phyloP scores from a whole-genome alignment of 306 rosid species.

The Erythrophleum fordii region DNA sequence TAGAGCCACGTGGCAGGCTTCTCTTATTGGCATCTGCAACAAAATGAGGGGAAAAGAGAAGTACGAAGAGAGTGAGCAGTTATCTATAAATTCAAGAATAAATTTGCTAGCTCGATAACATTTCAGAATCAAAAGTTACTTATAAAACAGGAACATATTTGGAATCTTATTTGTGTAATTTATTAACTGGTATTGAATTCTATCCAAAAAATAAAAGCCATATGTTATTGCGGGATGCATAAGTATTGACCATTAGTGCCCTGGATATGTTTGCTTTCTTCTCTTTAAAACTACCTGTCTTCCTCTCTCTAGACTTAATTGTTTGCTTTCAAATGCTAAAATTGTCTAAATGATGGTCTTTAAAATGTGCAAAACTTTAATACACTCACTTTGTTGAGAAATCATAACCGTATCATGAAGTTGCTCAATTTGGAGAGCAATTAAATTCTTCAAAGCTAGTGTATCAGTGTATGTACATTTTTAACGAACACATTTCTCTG shows the following conservation, averaged over 20 bases:
- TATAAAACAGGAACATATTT: not conserved
- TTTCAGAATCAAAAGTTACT: not conserved
- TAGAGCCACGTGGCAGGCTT: conserved; percentile 72
- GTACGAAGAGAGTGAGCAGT: not conserved
- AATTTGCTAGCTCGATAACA: not conserved
- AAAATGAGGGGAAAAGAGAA: not conserved
- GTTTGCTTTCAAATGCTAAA: not conserved
- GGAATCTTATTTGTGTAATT: not conserved
- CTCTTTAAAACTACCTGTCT: not conserved
- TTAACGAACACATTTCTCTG: not conserved
- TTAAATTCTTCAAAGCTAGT: no score
- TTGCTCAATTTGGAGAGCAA: not conserved
- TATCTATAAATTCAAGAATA: not conserved
- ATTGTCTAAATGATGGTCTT: not conserved
- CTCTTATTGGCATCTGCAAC: conserved; percentile 66
- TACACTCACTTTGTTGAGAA: not conserved
- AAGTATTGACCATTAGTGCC: conserved; percentile 5
- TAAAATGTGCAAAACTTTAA: not conserved
- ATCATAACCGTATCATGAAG: not conserved
- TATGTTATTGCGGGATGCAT: not conserved
- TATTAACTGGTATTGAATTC: not conserved
- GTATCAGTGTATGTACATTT: no score
- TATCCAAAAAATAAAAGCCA: not conserved
- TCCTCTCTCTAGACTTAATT: not conserved
- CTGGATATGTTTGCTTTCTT: not conserved